These are phyloP conservation scores for Hymenoscyphus scutula DNA, from an alignment of 2,329 filamentous ascomycete genomes.

Conservation along the genomic window DNA sequence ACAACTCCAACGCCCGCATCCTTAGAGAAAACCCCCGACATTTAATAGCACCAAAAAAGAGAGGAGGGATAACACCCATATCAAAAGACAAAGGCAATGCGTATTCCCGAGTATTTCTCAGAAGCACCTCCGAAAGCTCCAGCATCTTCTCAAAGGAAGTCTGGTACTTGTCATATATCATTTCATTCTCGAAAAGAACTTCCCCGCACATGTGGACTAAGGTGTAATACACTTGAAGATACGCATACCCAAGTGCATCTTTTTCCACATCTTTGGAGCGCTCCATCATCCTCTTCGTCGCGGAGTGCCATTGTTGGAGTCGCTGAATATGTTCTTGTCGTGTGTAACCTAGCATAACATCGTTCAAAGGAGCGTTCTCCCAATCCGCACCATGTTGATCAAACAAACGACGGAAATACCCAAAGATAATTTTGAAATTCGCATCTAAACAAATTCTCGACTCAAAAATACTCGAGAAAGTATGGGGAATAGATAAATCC, in stretches of 20 bases:
- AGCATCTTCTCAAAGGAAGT: conserved; percentile 37
- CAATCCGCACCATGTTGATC: conserved; percentile 1
- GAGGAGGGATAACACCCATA: conserved; percentile 20
- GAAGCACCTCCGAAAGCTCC: conserved; percentile 15
- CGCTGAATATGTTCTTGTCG: background rate
- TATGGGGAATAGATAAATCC: background rate
- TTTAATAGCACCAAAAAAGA: conserved; percentile 18
- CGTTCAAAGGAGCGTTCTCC: background rate
- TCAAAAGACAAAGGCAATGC: conserved; percentile 18
- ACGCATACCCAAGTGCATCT: conserved; percentile 2
- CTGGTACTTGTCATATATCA: conserved; percentile 39
- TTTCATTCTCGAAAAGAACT: conserved; percentile 31
- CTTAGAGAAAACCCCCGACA: conserved; percentile 16
- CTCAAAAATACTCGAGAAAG: conserved; percentile 15
- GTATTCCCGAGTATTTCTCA: conserved; percentile 17
- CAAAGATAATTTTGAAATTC: conserved; percentile 16
- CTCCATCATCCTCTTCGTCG: conserved; percentile 4
- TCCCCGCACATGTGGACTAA: conserved; percentile 9
- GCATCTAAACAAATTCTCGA: conserved; percentile 17
- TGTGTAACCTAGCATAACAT: background rate
- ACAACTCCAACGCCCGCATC: conserved; percentile 13
- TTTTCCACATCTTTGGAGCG: background rate
- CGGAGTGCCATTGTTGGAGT: conserved; percentile 11
- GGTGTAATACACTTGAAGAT: conserved; percentile 19
- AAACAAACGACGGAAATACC: conserved; percentile 12